Conservation (phyloP, 2,329 filamentous ascomycete species). For the Zarea fungicola region DNA sequence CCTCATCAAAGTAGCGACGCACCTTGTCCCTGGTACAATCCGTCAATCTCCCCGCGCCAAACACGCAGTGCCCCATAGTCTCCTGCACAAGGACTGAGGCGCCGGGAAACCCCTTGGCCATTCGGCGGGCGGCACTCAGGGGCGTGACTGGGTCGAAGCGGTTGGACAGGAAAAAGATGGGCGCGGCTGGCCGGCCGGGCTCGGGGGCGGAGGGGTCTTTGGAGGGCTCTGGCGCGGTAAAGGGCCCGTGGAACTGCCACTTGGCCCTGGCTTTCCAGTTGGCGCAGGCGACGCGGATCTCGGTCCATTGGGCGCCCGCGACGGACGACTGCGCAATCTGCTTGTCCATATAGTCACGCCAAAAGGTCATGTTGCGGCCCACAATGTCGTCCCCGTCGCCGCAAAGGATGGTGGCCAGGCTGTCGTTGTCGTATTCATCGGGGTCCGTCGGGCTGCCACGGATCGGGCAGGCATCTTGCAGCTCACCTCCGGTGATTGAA, state of each 20-base stretch:
- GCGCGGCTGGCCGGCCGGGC: constrained; percentile 32
- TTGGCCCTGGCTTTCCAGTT: constrained; percentile 32
- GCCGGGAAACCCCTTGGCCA: constrained; percentile 23
- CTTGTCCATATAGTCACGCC: constrained; percentile 24
- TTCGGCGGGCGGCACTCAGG: constrained; percentile 29
- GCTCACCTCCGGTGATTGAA: background rate
- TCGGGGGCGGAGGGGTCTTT: constrained; percentile 17
- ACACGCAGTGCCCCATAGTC: constrained; percentile 24
- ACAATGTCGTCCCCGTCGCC: constrained; percentile 28
- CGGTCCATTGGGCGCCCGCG: constrained; percentile 29
- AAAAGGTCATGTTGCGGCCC: constrained; percentile 20
- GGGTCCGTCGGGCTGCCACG: constrained; percentile 3
- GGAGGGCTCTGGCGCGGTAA: constrained; percentile 21
- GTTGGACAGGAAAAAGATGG: constrained; percentile 40
- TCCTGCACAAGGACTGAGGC: constrained; percentile 27
- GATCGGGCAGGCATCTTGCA: constrained; percentile 10
- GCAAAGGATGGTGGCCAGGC: constrained; percentile 27
- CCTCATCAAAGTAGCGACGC: constrained; percentile 26
- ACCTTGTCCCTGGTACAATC: constrained; percentile 19
- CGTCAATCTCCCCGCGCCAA: constrained; percentile 13
- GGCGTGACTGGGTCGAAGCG: constrained; percentile 43
- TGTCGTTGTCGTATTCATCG: constrained; percentile 15
- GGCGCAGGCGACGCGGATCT: constrained; percentile 34
- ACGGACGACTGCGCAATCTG: constrained; percentile 25
- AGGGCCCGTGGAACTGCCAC: constrained; percentile 36